phyloP scores from a whole-genome alignment of 257 asterid species.

The Agastache rugosa region DNA sequence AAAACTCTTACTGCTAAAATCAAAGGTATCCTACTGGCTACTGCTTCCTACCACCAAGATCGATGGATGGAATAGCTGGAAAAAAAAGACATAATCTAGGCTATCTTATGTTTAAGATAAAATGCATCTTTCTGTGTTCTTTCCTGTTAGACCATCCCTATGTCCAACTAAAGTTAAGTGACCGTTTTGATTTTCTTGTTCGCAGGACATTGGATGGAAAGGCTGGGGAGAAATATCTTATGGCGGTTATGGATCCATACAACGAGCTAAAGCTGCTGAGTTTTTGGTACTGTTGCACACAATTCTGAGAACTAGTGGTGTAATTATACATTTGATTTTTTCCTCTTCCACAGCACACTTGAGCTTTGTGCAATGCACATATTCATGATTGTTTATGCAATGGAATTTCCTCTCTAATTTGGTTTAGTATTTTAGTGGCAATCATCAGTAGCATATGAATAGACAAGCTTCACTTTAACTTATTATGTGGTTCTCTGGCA shows the following conservation, averaged over 20 bases:
- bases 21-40: slow-evolving; percentile 58
- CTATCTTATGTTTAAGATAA: background rate
- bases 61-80: background rate
- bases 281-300: slow-evolving; percentile 87
- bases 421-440: slow-evolving; percentile 8
- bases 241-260: slow-evolving; percentile 75
- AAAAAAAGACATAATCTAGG: background rate
- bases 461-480: slow-evolving; percentile 19
- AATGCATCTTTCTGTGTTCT: slow-evolving; percentile 15
- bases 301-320: slow-evolving; percentile 20
- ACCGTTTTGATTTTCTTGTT: slow-evolving; percentile 25
- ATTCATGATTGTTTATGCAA: slow-evolving; percentile 13
- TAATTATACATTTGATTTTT: slow-evolving; percentile 18
- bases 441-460: slow-evolving; percentile 24
- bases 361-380: slow-evolving; percentile 14
- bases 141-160: slow-evolving; percentile 18
- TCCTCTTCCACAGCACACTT: slow-evolving; percentile 10
- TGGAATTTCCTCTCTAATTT: slow-evolving; percentile 14
- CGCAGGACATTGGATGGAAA: slow-evolving; percentile 92
- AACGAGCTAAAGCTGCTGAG: slow-evolving; percentile 93
- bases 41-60: slow-evolving; percentile 27
- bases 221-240: slow-evolving; percentile 99
- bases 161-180: slow-evolving; percentile 1
- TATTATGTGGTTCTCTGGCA: slow-evolving; percentile 32
- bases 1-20: slow-evolving; percentile 71